phyloP scores from a whole-genome alignment of 2,329 filamentous ascomycete species.

The Exserohilum turcica region DNA sequence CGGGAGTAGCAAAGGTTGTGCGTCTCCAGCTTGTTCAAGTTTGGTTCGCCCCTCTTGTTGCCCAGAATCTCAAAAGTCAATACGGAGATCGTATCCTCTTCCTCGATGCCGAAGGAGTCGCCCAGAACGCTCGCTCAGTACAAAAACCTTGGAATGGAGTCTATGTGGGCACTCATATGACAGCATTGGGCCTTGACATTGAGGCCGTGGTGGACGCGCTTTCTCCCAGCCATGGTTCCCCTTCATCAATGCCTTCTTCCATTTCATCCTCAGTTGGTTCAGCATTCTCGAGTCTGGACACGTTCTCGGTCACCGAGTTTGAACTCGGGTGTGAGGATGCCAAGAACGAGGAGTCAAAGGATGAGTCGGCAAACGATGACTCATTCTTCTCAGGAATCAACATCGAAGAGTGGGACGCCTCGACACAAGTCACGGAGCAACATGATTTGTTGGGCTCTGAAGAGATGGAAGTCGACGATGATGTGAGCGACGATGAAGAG shows the following conservation, averaged over 20 bases:
- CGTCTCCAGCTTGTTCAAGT: conserved; percentile 12
- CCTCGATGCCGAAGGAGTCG: neutral
- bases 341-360: neutral
- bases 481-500: conserved; percentile 7
- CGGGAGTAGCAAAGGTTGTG: conserved; percentile 8
- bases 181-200: conserved; percentile 9
- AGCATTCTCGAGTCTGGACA: conserved; percentile 17
- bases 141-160: conserved; percentile 11
- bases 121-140: neutral
- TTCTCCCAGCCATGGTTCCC: neutral
- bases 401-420: conserved; percentile 18
- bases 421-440: neutral
- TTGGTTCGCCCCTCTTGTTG: conserved; percentile 23
- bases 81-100: conserved; percentile 2
- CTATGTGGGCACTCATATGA: conserved; percentile 12
- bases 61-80: conserved; percentile 5
- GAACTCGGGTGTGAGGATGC: conserved; percentile 6
- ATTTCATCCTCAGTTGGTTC: conserved; percentile 15
- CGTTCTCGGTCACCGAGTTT: conserved; percentile 17
- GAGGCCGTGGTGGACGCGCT: conserved; percentile 6
- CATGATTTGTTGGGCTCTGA: neutral
- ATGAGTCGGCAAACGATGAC: neutral
- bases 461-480: conserved; percentile 4
- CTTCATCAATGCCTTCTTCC: conserved; percentile 4
- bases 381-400: conserved; percentile 19